phyloP scores from a whole-genome alignment of 305 asterid genomes.

The Fraxinus sp. region DNA sequence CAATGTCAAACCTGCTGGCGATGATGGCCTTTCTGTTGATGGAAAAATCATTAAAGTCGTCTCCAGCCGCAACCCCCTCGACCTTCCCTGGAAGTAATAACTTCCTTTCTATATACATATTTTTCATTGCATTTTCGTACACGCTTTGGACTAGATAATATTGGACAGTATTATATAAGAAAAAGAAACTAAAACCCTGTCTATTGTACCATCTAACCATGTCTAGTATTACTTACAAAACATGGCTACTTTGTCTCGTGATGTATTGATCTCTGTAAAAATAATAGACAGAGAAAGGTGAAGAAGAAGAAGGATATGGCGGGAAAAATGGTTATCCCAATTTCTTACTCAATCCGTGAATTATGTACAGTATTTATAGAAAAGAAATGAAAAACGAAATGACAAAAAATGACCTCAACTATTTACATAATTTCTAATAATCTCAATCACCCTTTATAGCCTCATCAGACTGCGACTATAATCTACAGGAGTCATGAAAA shows the following conservation, averaged over 20 bases:
- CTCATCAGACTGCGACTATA: neutral
- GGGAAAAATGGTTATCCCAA: too few relatives aligned
- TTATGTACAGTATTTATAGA: too few relatives aligned
- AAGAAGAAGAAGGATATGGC: too few relatives aligned
- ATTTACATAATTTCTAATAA: neutral
- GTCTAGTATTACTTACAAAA: neutral
- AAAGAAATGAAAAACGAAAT: too few relatives aligned
- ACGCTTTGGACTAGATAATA: neutral
- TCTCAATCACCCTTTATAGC: neutral
- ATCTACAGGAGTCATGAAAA: neutral
- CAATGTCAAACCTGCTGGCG: constrained; percentile 68
- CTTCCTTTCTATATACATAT: neutral
- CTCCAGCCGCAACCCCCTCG: constrained; percentile 68
- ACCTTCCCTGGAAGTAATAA: constrained; percentile 79
- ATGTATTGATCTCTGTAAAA: neutral
- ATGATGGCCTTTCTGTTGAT: constrained; percentile 65
- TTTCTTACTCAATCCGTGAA: too few relatives aligned
- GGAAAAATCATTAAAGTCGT: constrained; percentile 77
- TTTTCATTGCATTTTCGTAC: neutral
- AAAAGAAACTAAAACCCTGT: neutral
- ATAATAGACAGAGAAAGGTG: too few relatives aligned
- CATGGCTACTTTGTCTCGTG: neutral
- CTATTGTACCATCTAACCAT: neutral
- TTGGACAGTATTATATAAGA: neutral
- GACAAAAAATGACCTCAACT: too few relatives aligned